Conservation (phyloP, 495 filamentous ascomycete genomes). For the Penicillium lagena region DNA sequence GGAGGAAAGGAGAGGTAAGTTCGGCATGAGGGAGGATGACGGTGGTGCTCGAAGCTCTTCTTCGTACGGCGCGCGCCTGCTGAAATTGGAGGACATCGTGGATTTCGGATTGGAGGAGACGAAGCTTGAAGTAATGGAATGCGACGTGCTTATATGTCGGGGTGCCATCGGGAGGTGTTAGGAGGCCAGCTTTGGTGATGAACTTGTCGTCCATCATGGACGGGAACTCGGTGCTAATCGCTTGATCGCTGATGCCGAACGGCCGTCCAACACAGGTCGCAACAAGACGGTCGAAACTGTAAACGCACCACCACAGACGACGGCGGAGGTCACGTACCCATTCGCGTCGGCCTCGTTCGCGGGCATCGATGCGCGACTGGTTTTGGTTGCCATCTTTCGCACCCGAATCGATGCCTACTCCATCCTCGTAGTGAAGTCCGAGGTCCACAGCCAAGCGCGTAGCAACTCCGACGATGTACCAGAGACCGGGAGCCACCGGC, state of each 20-base stretch:
- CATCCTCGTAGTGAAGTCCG: slow-evolving; percentile 89
- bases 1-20: slow-evolving; percentile 78
- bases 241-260: slow-evolving; percentile 89
- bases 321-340: slow-evolving; percentile 83
- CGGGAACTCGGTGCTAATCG: slow-evolving; percentile 90
- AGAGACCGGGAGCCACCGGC: slow-evolving; percentile 86
- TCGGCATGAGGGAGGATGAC: slow-evolving; percentile 73
- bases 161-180: slow-evolving; percentile 41
- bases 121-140: slow-evolving; percentile 85
- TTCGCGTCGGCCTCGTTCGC: slow-evolving; percentile 69
- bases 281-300: slow-evolving; percentile 88
- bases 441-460: slow-evolving; percentile 86
- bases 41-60: slow-evolving; percentile 46
- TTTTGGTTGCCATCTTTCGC: slow-evolving; percentile 28
- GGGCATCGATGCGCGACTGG: slow-evolving; percentile 36
- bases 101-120: slow-evolving; percentile 93
- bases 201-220: slow-evolving; percentile 79
- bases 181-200: slow-evolving; percentile 79
- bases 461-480: slow-evolving; percentile 95
- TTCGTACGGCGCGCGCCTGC: slow-evolving; percentile 52
- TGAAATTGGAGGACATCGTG: slow-evolving; percentile 89
- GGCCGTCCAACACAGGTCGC: slow-evolving; percentile 88
- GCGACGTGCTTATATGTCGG: slow-evolving; percentile 85
- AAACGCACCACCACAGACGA: slow-evolving; percentile 94
- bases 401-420: slow-evolving; percentile 55